Percentiles rank a stretch among this genome's conserved stretches.
Conservation (phyloP, 805 yeast genomes). For the Kodamaea leandrae region DNA sequence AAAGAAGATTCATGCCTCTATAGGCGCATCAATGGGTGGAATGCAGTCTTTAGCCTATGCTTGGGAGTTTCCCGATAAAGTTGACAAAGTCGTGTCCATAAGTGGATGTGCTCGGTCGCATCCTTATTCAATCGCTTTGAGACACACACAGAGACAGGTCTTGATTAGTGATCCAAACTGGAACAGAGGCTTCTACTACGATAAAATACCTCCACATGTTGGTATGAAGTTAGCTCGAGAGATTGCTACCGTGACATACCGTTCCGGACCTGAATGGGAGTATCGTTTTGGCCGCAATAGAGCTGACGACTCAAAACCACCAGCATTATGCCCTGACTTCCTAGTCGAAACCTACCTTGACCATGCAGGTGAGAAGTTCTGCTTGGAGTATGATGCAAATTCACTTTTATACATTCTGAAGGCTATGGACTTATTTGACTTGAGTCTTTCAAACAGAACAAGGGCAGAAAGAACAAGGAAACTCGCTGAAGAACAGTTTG, state of each 20-base stretch:
- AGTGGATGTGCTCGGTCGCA: constrained; percentile 94
- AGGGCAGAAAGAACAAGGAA: constrained; percentile 43
- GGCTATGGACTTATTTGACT: constrained; percentile 92
- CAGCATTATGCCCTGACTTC: constrained; percentile 92
- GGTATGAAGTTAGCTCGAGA: constrained; percentile 95
- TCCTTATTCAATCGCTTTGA: constrained; percentile 90
- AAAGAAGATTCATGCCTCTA: constrained; percentile 64
- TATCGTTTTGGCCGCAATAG: constrained; percentile 85
- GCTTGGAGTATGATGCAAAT: constrained; percentile 86
- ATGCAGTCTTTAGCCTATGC: constrained; percentile 93
- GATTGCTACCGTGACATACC: constrained; percentile 88
- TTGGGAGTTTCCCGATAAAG: constrained; percentile 75
- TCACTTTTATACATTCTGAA: constrained; percentile 83
- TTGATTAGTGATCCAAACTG: constrained; percentile 93
- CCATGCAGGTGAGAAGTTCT: constrained; percentile 93
- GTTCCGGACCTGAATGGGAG: constrained; percentile 98
- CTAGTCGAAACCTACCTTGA: constrained; percentile 89
- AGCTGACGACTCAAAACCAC: constrained; percentile 72
- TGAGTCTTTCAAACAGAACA: constrained; percentile 50
- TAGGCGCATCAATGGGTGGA: constrained; percentile 98
- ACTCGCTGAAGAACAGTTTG: constrained; percentile 23
- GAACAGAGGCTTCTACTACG: constrained; percentile 88
- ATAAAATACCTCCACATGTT: constrained; percentile 78
- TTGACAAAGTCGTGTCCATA: constrained; percentile 70
- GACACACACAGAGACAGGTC: constrained; percentile 90